Base-by-base conservation (phyloP, 2,329 filamentous ascomycete genomes). In the Sporothrix brasiliensis region DNA sequence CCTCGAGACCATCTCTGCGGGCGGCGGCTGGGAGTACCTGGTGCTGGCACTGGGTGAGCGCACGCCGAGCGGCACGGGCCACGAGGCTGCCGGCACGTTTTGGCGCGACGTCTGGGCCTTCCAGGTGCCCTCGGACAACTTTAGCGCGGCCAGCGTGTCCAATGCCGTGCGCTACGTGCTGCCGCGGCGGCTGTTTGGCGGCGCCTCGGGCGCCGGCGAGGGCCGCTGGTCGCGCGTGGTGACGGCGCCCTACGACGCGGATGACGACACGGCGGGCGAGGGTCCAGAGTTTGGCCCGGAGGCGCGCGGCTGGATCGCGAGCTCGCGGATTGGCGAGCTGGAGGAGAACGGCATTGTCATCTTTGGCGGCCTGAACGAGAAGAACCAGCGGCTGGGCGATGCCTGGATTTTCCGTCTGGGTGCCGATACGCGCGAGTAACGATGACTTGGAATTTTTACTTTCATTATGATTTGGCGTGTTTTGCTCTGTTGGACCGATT, bases 41-140 rank as follows among this genome's bases (percentile, higher is more conserved):
- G 79, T 91, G 14, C 80, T 90, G n/a, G 77, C 85, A 60, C 83
- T 90, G 73, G 89, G 89, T 58, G 87, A 90, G 79, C 78, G 80
- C 30, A 78, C 81, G 54, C 82, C 86, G 2, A 84, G 83, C 73
- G 75, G 78, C 14, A 77, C 82, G 1, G 86, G 85, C 39, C 83
- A 87, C 74, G 81, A 81, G 21, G 83, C 79, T 19, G 83, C 85
- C 1, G 86, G 85, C 30, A 82, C 81, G 71, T 89, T 88, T 77
- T 84, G 83, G 79, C 79, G 82, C 73, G 88, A 91, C 76, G 84
- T 89, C 21, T 91, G 89, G 89, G 83, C 84, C 19, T 90, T 88
- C 78, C 86, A 88, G 78, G 82, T 88, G 21, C 87, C 86, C 11
- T 83, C 86, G 11, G 77, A 83, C 61, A 83, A 84, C 70, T 83